A percentile compares a stretch with the other conserved stretches of the same genome.
Conservation (phyloP, 331 rosid genomes). For the Quercus tomentella region DNA sequence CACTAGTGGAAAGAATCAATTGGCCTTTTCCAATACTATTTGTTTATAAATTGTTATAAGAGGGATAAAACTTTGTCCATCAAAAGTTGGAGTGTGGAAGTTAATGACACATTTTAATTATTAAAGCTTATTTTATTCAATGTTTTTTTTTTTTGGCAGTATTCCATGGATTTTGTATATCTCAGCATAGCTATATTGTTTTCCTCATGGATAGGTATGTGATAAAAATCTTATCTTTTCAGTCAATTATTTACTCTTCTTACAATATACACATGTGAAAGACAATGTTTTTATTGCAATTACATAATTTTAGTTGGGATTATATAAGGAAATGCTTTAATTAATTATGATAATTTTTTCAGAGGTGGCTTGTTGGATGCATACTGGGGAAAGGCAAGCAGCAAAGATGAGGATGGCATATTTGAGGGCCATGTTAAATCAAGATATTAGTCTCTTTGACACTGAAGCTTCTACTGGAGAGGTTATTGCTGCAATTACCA, state of each 20-base stretch:
- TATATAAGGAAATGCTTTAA: no score
- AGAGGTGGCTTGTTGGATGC: conserved; percentile 99
- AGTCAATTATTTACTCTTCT: background rate
- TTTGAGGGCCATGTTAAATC: conserved; percentile 77
- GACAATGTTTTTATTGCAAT: background rate
- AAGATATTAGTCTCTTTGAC: conserved; percentile 89
- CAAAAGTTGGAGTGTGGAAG: no score
- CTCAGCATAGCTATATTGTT: conserved; percentile 77
- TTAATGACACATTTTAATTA: no score
- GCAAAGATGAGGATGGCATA: conserved; percentile 98
- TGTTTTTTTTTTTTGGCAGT: conserved; percentile 46
- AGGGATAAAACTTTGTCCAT: no score
- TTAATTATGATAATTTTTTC: background rate
- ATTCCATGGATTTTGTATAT: conserved; percentile 87
- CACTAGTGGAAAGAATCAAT: no score
- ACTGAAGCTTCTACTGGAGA: conserved; percentile 91
- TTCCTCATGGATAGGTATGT: conserved; percentile 92
- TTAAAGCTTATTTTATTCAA: no score
- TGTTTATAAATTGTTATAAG: background rate
- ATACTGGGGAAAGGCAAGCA: conserved; percentile 92
- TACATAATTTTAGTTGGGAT: background rate
- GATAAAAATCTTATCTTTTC: background rate
- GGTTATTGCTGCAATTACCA: conserved; percentile 83
- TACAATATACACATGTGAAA: background rate
- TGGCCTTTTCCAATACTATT: no score